Evolutionary conservation across 441 rosid genomes (phyloP), one percentile per base, ranked within the genome.

Genomic region (Populus tomentosa): DNA sequence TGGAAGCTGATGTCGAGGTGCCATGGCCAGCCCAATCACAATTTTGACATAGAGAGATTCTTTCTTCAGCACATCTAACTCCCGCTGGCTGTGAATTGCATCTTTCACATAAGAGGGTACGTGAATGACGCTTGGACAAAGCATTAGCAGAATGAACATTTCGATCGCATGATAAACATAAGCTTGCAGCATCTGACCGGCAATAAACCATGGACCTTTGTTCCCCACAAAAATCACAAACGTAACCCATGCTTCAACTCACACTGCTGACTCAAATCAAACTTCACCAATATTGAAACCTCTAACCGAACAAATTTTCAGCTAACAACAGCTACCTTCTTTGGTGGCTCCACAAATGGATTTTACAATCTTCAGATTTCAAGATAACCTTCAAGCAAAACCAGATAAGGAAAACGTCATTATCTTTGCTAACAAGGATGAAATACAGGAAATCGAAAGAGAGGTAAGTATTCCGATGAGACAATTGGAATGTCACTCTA

Each of bases 131-230:
- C 75, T 86, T 93, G 0, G 99, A 93, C 81, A 97, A 85, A 63
- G 98, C 95, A 81, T 97, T 97, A 63, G 99, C 98, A 18, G 97
- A 92, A 76, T 97, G 99, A 67, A 97, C 98, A 77, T 87, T 89
- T 75, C 94, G 84, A 81, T 97, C 99, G 79, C 99, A 97, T 6
- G 98, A 92, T 67, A 97, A 89, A 80, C 99, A 97, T 50, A 97
- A 83, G 80, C 94, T 92, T 1, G 98, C 99, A 65, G 93, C 90
- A 85, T 97, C 99, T 0, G 99, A 93, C 33, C 94, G 88, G 79
- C 99, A 97, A 81, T 97, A 92, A 10, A 97, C 97, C 84, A 90
- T 85, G 16, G 98, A 89, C 87, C 94, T 91, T 87, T 90, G 95
- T 74, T 90, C 91, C 78, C 94, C 92, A 80, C 98, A 97, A 81